Evolutionary conservation across 768 basidiomycete genomes (phyloP), one percentile per base, ranked within the genome.

Genomic region (Serendipita sp.): DNA sequence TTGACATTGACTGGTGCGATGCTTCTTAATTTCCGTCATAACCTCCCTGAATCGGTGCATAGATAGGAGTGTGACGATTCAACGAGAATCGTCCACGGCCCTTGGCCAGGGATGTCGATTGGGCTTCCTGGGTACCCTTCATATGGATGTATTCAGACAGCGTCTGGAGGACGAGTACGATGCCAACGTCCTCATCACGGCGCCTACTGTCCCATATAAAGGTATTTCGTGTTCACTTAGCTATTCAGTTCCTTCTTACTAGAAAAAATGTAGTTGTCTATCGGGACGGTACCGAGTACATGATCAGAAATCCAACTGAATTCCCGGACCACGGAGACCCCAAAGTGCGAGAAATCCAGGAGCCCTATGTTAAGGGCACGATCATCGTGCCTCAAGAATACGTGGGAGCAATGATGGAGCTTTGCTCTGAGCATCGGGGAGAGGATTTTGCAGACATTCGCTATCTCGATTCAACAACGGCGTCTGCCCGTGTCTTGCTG

Each of bases 321-420:
- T 99, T 99, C 70, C 96, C 96, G 0, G 94, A 98, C 61, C 77
- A 80, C 16, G 74, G 78, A 17, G 88, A 94, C 64, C 72, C 76
- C 28, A 81, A 79, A 64, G 83, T 94, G 22, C 80, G 78, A 66
- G 82, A 86, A 66, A 78, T 98, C 14, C 88, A 90, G 68, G 96
- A 98, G 71, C 96, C 96, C 0, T 81, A 93, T 61, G 92, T 98
- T 44, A 88, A 86, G 66, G 92, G 94, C 9, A 88, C 88, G 1
- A 94, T 99, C 69, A 90, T 98, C 66, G 86, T 92, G 22, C 96
- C 96, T 2, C 86, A 95, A 92, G 92, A 90, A 65, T 94, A 92
- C 70, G 84, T 96, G 34, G 95, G 95, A 5, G 86, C 88, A 48
- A 93, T 99, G 86, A 94, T 98, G 87, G 88, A 90, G 42, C 79